A percentile compares a stretch with the other conserved stretches of the same genome.
Conservation (phyloP, 768 basidiomycete species). For the Cystobasidiopsis lactophilus region DNA sequence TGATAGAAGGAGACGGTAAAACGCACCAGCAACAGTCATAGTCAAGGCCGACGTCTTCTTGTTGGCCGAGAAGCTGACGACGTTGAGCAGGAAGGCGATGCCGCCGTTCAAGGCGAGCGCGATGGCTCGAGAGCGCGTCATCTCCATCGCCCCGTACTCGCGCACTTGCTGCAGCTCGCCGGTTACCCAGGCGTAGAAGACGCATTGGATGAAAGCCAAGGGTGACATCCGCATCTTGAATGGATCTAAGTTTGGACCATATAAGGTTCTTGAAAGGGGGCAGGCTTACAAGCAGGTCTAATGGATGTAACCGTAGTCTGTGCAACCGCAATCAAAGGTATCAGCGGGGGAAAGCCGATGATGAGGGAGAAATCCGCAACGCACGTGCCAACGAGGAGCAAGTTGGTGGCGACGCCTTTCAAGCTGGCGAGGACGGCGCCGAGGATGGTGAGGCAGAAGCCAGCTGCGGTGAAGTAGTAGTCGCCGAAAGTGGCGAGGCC, state of each 20-base stretch:
- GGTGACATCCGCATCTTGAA: conserved; percentile 56
- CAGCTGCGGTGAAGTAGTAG: conserved; percentile 69
- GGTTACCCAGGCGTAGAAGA: conserved; percentile 47
- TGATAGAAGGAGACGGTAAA: not conserved
- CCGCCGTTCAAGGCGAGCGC: conserved; percentile 53
- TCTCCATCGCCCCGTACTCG: conserved; percentile 30
- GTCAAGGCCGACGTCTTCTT: conserved; percentile 66
- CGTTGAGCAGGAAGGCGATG: conserved; percentile 78
- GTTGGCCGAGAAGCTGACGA: conserved; percentile 87
- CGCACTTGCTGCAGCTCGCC: conserved; percentile 53
- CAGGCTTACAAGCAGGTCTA: conserved; percentile 41
- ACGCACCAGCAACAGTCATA: conserved; percentile 71
- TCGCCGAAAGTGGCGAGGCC: conserved; percentile 87
- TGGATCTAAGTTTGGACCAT: not conserved
- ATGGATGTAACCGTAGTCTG: conserved; percentile 35
- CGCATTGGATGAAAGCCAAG: conserved; percentile 69
- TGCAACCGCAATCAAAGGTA: too few relatives aligned
- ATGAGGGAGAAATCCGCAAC: too few relatives aligned
- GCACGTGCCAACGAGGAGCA: conserved; percentile 26
- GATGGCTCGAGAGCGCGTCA: conserved; percentile 30
- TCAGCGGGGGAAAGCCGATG: too few relatives aligned
- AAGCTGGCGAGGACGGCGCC: conserved; percentile 78
- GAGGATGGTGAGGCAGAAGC: conserved; percentile 67
- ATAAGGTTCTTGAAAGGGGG: not conserved
- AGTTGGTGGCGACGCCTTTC: conserved; percentile 77